phyloP scores from a whole-genome alignment of 1,284 basidiomycete species.

The Melampsora occidentalis region DNA sequence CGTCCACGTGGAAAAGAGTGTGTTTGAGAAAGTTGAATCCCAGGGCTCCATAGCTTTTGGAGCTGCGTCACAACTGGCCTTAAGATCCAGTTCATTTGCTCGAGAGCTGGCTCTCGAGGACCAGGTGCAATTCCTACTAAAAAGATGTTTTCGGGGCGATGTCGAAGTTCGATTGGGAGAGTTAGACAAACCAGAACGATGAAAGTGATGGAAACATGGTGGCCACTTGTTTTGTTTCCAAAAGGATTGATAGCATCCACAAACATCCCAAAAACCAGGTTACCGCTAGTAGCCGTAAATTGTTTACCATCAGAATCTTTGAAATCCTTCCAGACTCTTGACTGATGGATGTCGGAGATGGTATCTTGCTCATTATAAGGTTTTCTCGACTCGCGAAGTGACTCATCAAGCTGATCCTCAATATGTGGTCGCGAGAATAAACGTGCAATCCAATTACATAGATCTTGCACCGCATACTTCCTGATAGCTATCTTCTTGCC shows the following conservation, averaged over 20 bases:
- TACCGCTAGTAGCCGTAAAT: conserved; percentile 1
- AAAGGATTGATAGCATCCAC: conserved; percentile 22
- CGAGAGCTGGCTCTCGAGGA: too few species aligned
- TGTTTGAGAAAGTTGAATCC: conserved; percentile 46
- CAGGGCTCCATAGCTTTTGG: conserved; percentile 50
- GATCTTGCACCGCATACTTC: conserved; percentile 12
- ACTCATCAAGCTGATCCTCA: conserved; percentile 16
- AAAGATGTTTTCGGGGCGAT: too few species aligned
- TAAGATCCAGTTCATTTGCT: too few species aligned
- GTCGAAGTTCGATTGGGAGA: conserved; percentile 51
- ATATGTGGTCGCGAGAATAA: conserved; percentile 22
- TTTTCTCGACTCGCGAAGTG: neutral
- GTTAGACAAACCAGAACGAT: conserved; percentile 12
- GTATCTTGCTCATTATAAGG: neutral
- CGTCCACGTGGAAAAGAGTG: neutral
- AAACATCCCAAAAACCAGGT: conserved; percentile 17
- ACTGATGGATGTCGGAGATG: conserved; percentile 19
- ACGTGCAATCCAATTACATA: conserved; percentile 25
- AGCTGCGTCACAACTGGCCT: conserved; percentile 53
- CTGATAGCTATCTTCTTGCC: conserved; percentile 4
- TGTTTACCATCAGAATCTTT: too few species aligned
- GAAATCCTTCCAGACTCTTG: neutral
- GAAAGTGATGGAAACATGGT: conserved; percentile 16
- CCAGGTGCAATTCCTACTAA: too few species aligned
- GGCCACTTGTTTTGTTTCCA: conserved; percentile 1